These are phyloP conservation scores for Scheffersomyces segobiensis DNA, from an alignment of 1,139 yeast genomes.

Conservation along the genomic window DNA sequence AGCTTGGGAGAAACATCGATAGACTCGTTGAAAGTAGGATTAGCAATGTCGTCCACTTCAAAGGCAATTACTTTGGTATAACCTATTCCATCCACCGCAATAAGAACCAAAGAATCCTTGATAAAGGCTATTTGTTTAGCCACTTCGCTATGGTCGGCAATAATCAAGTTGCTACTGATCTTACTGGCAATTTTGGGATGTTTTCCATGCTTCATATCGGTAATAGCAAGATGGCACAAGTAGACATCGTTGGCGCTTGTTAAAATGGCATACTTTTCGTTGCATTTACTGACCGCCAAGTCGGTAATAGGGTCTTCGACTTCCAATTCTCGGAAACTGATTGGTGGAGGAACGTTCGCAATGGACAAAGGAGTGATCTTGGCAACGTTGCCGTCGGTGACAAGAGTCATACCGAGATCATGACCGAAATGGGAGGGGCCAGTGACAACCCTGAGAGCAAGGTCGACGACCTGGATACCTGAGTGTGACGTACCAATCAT, in stretches of 20 bases:
- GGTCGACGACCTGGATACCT: slow-evolving; percentile 64
- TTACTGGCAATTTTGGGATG: slow-evolving; percentile 46
- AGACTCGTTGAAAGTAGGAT: slow-evolving; percentile 42
- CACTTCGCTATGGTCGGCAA: slow-evolving; percentile 42
- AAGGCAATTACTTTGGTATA: slow-evolving; percentile 53
- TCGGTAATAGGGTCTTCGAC: slow-evolving; percentile 55
- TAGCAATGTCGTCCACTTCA: slow-evolving; percentile 36
- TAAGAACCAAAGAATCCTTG: slow-evolving; percentile 49
- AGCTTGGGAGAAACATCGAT: slow-evolving; percentile 50
- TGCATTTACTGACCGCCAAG: slow-evolving; percentile 63
- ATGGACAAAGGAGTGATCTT: slow-evolving; percentile 79
- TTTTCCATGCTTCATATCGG: slow-evolving; percentile 37
- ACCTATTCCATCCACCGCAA: slow-evolving; percentile 54
- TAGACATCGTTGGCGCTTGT: slow-evolving; percentile 38
- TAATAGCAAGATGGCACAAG: slow-evolving; percentile 24
- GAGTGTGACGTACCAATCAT: slow-evolving; percentile 56
- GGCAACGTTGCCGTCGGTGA: slow-evolving; percentile 74
- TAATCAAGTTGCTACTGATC: slow-evolving; percentile 26
- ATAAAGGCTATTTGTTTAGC: slow-evolving; percentile 67
- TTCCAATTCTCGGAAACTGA: slow-evolving; percentile 67
- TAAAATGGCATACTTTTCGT: slow-evolving; percentile 58
- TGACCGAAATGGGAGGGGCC: slow-evolving; percentile 71
- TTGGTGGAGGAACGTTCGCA: slow-evolving; percentile 96
- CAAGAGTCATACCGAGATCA: slow-evolving; percentile 78
- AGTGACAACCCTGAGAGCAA: slow-evolving; percentile 60